Base-by-base conservation (phyloP, 306 rosid genomes). In the Pterocarpus santalinus region DNA sequence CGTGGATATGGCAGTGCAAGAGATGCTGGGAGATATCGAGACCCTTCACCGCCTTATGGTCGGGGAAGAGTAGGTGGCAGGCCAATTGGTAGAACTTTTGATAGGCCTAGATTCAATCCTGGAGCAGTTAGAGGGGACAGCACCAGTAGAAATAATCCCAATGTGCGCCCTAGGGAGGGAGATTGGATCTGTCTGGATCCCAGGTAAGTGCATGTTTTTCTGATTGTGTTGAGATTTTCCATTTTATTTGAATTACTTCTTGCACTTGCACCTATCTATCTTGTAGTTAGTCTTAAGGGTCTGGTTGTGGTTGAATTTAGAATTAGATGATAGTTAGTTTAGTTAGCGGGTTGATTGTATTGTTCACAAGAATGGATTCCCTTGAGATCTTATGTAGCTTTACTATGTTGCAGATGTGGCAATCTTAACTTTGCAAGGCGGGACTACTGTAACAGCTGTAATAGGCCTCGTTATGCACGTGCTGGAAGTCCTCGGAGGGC, bases 351-450 rank as follows among this genome's bases (percentile, higher is more conserved):
- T 46, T 46, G 47, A 63, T 43, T 62, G 6, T 9, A n/a, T 47
- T 47, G 7, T 62, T 7, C 36, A 41, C 49, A 33, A 34, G 8
- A 63, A 8, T 47, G n/a, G 36, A 14, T 38, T 73, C n/a, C 5
- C 14, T 16, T 13, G 57, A 73, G 53, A 60, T 79, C 46, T 72
- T 38, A 74, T 62, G 16, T 78, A 55, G 30, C 58, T 57, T 72
- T 69, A 43, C 35, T 16, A 28, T 84, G 57, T 72, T 82, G 85
- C 87, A 95, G 99, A 83, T 95, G 99, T 85, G 84, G 88, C 78
- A 95, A 95, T 88, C 88, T 95, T 55, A 95, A 93, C 87, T 95
- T 95, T 84, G 99, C 97, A 15, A 91, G 99, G 83, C 90, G 99
- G 55, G 97, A 95, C 73, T 70, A 84, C 63, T 95, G 99, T 79